Percentiles rank a stretch among this genome's conserved stretches.
These are phyloP conservation scores for Zygosaccharomyces rouxii DNA, from an alignment of 805 yeast genomes.

Conservation along the genomic window DNA sequence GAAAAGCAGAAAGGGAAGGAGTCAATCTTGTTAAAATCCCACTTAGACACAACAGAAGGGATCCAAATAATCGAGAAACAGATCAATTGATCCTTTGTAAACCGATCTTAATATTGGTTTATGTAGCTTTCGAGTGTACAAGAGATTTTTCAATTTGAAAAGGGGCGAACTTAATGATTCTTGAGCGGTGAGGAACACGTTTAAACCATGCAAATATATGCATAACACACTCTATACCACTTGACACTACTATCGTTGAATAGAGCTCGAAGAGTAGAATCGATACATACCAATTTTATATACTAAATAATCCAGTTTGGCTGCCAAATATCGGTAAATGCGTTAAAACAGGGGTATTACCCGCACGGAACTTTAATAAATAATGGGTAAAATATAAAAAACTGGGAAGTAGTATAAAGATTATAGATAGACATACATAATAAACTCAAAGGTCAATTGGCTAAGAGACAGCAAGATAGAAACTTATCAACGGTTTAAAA, in stretches of 20 bases:
- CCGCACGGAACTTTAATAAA: background rate
- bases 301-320: background rate
- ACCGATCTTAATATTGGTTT: background rate
- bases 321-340: background rate
- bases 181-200: background rate
- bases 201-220: background rate
- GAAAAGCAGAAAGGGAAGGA: background rate
- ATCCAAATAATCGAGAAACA: background rate
- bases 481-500: background rate
- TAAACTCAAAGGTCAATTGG: background rate
- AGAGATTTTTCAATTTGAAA: constrained; percentile 1
- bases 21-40: background rate
- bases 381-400: background rate
- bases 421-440: too few relatives aligned
- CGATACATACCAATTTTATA: background rate
- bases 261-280: background rate
- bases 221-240: background rate
- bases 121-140: background rate
- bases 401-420: too few relatives aligned
- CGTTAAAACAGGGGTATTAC: background rate
- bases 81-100: background rate
- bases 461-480: background rate
- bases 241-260: background rate
- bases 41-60: background rate
- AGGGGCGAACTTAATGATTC: constrained; percentile 3